These are phyloP conservation scores for Copromyces sp. DNA, from an alignment of 495 filamentous ascomycete genomes.

Conservation along the genomic window DNA sequence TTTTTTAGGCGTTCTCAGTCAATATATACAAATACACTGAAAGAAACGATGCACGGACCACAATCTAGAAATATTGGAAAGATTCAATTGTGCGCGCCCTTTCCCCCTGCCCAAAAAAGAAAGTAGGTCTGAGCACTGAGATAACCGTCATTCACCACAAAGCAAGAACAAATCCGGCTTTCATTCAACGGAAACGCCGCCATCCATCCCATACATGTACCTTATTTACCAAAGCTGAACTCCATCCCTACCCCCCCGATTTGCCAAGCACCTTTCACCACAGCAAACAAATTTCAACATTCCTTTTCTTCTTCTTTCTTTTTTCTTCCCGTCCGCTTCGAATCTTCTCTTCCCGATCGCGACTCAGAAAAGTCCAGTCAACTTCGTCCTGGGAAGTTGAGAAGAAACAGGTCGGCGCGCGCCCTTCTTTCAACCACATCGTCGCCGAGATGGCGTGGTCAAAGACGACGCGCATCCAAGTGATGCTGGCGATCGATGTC, in stretches of 20 bases:
- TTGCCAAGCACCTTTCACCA: background rate
- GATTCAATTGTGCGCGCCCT: too few relatives aligned
- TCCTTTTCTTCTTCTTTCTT: too few relatives aligned
- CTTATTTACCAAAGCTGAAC: background rate
- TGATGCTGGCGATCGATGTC: slow-evolving; percentile 83
- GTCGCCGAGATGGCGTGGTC: slow-evolving; percentile 66
- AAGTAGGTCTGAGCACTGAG: too few relatives aligned
- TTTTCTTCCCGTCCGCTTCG: background rate
- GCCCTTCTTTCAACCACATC: background rate
- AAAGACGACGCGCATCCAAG: slow-evolving; percentile 82
- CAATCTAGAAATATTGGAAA: too few relatives aligned
- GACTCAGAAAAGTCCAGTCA: background rate
- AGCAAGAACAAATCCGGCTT: background rate
- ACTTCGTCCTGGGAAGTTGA: background rate
- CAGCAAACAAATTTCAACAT: background rate
- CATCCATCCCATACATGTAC: background rate
- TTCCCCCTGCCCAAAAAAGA: too few relatives aligned
- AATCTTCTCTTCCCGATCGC: background rate
- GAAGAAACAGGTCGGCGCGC: background rate
- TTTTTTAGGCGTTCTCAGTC: too few relatives aligned
- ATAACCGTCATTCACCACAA: background rate
- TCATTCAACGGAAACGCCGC: background rate
- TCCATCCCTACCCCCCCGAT: background rate
- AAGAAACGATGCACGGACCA: too few relatives aligned
- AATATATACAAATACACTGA: too few relatives aligned